Evolutionary conservation across 2,329 filamentous ascomycete genomes (phyloP).

Genomic region (Endoconidiophora laricicola): DNA sequence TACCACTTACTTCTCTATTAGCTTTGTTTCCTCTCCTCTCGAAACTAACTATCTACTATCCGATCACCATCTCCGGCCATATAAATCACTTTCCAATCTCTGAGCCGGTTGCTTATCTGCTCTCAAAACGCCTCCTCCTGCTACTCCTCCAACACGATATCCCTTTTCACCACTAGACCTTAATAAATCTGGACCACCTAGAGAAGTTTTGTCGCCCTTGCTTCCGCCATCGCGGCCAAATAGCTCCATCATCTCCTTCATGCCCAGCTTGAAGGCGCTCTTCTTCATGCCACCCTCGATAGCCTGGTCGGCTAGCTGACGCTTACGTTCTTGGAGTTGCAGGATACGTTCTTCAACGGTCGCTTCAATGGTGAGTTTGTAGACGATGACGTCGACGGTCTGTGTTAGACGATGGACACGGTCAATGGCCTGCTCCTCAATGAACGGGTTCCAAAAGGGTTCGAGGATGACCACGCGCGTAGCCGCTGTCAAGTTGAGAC

Average conservation of each 20-base stretch:
- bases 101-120: slow-evolving; percentile 15
- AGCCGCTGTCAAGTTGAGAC: slow-evolving; percentile 86
- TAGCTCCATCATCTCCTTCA: slow-evolving; percentile 84
- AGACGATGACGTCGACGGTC: slow-evolving; percentile 84
- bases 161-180: slow-evolving; percentile 13
- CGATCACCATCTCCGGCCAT: slow-evolving; percentile 26
- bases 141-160: slow-evolving; percentile 2
- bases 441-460: slow-evolving; percentile 99
- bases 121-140: slow-evolving; percentile 16
- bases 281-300: slow-evolving; percentile 69
- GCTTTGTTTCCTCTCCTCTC: not conserved
- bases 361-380: slow-evolving; percentile 74
- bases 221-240: slow-evolving; percentile 42
- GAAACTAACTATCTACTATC: not conserved
- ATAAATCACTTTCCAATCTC: slow-evolving; percentile 23
- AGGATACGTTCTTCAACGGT: slow-evolving; percentile 90
- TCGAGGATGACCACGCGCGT: slow-evolving; percentile 88
- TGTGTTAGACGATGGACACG: slow-evolving; percentile 97
- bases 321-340: slow-evolving; percentile 87
- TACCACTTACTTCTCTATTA: too few relatives aligned
- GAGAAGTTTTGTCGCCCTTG: slow-evolving; percentile 5
- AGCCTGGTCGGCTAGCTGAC: slow-evolving; percentile 75
- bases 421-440: slow-evolving; percentile 97
- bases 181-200: not conserved
- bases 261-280: slow-evolving; percentile 61